Evolutionary conservation across 1,139 yeast genomes (phyloP).

Genomic region (Pichia sp.): DNA sequence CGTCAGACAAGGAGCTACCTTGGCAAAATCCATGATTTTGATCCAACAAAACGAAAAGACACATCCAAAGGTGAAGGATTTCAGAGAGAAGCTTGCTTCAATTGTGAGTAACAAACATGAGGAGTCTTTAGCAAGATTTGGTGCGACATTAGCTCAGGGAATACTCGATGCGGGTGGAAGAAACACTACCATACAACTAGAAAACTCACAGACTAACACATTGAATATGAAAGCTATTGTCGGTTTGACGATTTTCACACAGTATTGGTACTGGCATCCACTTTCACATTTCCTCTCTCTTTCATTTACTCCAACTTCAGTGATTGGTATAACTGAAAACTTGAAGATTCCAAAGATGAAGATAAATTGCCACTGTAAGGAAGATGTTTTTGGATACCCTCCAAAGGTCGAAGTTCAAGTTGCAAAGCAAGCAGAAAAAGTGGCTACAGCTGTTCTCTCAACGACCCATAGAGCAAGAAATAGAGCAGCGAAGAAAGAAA

Average conservation of each 20-base stretch:
- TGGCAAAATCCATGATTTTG: conserved; percentile 87
- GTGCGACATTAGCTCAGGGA: conserved; percentile 97
- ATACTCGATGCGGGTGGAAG: conserved; percentile 99
- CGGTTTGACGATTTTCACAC: conserved; percentile 84
- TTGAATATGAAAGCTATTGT: conserved; percentile 87
- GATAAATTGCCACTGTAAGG: conserved; percentile 74
- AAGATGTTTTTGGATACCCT: conserved; percentile 82
- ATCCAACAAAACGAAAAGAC: conserved; percentile 90
- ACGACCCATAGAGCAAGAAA: conserved; percentile 92
- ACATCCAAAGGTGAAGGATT: conserved; percentile 72
- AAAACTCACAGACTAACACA: conserved; percentile 86
- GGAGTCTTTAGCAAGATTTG: conserved; percentile 95
- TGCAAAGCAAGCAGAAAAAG: conserved; percentile 82
- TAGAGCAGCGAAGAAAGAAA: conserved; percentile 75
- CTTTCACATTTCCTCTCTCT: conserved; percentile 87
- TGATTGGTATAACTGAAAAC: conserved; percentile 83
- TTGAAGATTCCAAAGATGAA: conserved; percentile 83
- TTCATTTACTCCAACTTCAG: conserved; percentile 88
- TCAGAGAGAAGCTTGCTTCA: conserved; percentile 69
- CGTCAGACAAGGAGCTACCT: conserved; percentile 96
- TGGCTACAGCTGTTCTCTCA: conserved; percentile 88
- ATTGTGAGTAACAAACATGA: conserved; percentile 84
- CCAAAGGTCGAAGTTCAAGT: conserved; percentile 78
- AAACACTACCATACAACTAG: conserved; percentile 90
- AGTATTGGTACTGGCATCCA: conserved; percentile 99